These are phyloP conservation scores for Cyamopsis tetragonoloba DNA, from an alignment of 306 rosid genomes.

Conservation along the genomic window DNA sequence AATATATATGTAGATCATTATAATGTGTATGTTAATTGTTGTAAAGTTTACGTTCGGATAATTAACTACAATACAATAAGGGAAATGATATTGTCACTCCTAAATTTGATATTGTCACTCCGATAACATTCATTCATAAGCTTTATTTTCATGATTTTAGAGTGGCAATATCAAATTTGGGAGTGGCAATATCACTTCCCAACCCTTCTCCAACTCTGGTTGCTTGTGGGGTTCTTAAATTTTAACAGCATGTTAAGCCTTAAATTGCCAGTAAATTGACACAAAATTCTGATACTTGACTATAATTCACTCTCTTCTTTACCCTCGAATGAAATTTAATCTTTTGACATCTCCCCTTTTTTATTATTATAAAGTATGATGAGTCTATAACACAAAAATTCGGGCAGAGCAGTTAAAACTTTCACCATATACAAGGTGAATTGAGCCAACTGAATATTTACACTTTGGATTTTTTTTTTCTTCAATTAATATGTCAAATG, in stretches of 20 bases:
- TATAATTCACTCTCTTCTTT: background rate
- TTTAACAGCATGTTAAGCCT: background rate
- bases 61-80: too few species aligned
- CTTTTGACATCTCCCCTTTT: background rate
- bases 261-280: background rate
- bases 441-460: conserved; percentile 32
- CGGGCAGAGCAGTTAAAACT: background rate
- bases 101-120: too few species aligned
- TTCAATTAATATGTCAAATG: conserved; percentile 28
- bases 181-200: too few species aligned
- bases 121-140: too few species aligned
- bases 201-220: too few species aligned
- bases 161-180: too few species aligned
- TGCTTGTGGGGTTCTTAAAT: too few species aligned
- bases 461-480: conserved; percentile 3
- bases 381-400: background rate
- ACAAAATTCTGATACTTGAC: background rate
- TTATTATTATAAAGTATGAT: background rate
- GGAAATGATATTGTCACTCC: too few species aligned
- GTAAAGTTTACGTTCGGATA: background rate
- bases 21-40: too few species aligned
- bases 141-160: too few species aligned
- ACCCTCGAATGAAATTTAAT: background rate
- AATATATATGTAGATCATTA: too few species aligned
- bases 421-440: background rate